A percentile compares a stretch with the other conserved stretches of the same genome.
Conservation (phyloP, 2,329 filamentous ascomycete species). For the Diaporthe eres region DNA sequence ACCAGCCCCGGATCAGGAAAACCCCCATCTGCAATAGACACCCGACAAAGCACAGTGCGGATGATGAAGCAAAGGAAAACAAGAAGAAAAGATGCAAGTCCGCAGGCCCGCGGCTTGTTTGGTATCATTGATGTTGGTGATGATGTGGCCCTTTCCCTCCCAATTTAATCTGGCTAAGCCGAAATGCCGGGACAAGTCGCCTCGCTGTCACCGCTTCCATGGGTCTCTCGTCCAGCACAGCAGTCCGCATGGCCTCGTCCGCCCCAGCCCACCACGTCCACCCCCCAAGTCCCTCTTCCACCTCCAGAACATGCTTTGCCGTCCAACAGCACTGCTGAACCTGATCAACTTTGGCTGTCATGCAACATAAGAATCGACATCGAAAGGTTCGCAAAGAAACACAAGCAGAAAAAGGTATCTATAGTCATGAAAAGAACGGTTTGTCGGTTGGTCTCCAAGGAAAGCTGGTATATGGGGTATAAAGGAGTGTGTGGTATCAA, state of each 20-base stretch:
- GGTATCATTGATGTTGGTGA: constrained; percentile 29
- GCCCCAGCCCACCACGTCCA: background rate
- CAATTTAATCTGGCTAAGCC: background rate
- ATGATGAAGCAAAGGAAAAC: constrained; percentile 1
- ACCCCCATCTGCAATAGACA: background rate
- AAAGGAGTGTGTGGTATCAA: constrained; percentile 43
- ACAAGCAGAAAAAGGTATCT: constrained; percentile 29
- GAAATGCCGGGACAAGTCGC: background rate
- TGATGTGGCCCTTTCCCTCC: constrained; percentile 8
- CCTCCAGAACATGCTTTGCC: background rate
- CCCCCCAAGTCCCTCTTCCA: background rate
- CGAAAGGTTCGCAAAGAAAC: constrained; percentile 16
- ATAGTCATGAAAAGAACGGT: constrained; percentile 37
- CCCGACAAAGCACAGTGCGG: background rate
- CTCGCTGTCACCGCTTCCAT: background rate
- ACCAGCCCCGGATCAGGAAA: background rate
- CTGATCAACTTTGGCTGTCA: background rate
- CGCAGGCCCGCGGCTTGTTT: constrained; percentile 23
- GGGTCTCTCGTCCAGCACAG: background rate
- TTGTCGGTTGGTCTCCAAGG: constrained; percentile 36
- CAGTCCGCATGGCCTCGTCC: no score
- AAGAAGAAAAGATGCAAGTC: constrained; percentile 26
- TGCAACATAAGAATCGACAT: constrained; percentile 21
- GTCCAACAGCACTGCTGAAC: background rate
- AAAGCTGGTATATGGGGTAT: constrained; percentile 36